Base-by-base conservation (phyloP, 2,329 filamentous ascomycete species). In the Alternaria sp. region DNA sequence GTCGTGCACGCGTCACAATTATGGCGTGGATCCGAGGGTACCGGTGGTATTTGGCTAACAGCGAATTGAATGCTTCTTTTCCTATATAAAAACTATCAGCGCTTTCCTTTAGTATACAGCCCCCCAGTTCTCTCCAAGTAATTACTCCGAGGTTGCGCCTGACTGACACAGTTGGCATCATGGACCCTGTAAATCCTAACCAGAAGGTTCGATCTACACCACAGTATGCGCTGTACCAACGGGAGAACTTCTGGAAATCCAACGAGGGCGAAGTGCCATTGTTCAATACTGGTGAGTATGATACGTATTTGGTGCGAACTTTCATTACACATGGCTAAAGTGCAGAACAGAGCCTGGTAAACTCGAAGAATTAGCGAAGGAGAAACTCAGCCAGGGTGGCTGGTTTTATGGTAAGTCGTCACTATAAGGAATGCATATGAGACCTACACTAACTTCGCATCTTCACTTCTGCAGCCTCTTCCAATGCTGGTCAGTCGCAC, bases 321-420 rank as follows among this genome's bases (percentile, higher is more conserved):
- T 16, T 26, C 3, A 24, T 41, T 4, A 16, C 34, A 38, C 14
- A 44, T 48, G 16, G 30, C 41, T 57, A 32, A 60, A 3, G 42
- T 18, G 20, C 4, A 30, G 3, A 26, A 24, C 54, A 84, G 83
- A 88, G 26, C 87, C 87, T 0, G 83, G 79, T 54, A 84, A 86
- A 55, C 81, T 89, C n/a, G 86, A 89, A 75, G 81, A 84, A 47
- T 79, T 83, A 16, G 87, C 87, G 16, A 82, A 84, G 65, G 77
- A 86, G 62, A 85, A 82, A 36, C 81, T 90, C 39, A 85, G 83
- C 18, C 78, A 86, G 70, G 83, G 83, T 41, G 87, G 87, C 66
- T 89, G 86, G 85, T 82, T 81, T 71, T 87, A 87, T 62, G 24
- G 6, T 26, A 26, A 7, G 24, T 26, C 24, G 6, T 26, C 24